These are phyloP conservation scores for Cryphonectria radicalis DNA, from an alignment of 2,329 filamentous ascomycete species.

Conservation along the genomic window DNA sequence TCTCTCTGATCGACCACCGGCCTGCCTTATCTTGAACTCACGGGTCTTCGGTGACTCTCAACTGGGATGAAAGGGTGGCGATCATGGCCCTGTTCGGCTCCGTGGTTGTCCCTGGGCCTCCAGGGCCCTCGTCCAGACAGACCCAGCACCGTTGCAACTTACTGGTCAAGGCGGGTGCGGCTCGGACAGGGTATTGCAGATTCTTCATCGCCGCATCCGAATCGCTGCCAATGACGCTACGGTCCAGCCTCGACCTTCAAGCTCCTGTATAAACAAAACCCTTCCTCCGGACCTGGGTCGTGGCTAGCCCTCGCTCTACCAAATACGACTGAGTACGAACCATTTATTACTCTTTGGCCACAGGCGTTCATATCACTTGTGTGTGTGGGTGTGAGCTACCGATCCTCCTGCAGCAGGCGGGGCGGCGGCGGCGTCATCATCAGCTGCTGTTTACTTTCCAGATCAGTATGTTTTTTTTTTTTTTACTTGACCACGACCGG, in stretches of 20 bases:
- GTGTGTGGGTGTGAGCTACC: background rate
- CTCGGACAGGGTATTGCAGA: conserved; percentile 12
- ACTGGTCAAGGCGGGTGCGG: conserved; percentile 1
- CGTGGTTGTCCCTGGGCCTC: conserved; percentile 19
- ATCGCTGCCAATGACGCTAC: background rate
- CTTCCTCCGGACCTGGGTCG: background rate
- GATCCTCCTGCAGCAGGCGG: background rate
- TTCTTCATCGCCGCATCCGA: conserved; percentile 11
- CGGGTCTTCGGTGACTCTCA: background rate
- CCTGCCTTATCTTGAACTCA: conserved; percentile 5
- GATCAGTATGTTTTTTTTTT: background rate
- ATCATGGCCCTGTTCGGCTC: conserved; percentile 19
- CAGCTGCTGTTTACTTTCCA: background rate
- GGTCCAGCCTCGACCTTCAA: conserved; percentile 8
- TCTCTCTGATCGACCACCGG: background rate
- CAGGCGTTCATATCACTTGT: background rate
- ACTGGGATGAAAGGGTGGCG: conserved; percentile 14
- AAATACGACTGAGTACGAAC: background rate
- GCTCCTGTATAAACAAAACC: background rate
- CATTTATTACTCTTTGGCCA: background rate
- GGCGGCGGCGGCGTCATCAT: background rate
- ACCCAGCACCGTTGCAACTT: conserved; percentile 15
- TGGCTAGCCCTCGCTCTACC: too few species aligned
- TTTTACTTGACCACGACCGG: background rate
- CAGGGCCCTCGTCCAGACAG: conserved; percentile 15